Percentiles rank a stretch among this genome's conserved stretches.
Conservation (phyloP, 2,329 filamentous ascomycete species). For the Aspergillus aculeatus region DNA sequence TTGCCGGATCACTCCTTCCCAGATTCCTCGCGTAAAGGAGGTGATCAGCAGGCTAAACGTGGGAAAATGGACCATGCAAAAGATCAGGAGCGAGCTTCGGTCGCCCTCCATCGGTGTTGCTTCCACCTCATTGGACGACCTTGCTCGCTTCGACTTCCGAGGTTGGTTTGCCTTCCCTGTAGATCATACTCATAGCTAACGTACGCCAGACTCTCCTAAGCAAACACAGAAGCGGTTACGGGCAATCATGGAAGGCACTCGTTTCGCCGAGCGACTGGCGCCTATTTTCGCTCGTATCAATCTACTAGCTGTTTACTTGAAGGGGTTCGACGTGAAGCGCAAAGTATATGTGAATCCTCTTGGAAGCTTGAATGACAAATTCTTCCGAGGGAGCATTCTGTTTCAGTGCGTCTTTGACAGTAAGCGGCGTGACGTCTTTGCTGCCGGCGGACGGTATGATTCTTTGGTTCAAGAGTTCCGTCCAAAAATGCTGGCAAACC, state of each 20-base stretch:
- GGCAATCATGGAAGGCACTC: constrained; percentile 54
- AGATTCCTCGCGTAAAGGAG: constrained; percentile 73
- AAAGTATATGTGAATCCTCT: constrained; percentile 84
- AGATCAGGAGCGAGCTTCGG: constrained; percentile 77
- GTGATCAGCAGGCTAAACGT: constrained; percentile 85
- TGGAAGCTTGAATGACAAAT: constrained; percentile 85
- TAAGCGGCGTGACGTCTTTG: constrained; percentile 75
- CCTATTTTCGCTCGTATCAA: constrained; percentile 73
- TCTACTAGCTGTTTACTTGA: constrained; percentile 73
- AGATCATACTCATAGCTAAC: constrained; percentile 52
- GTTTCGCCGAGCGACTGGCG: constrained; percentile 52
- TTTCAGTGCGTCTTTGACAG: constrained; percentile 93
- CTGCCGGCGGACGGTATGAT: constrained; percentile 92
- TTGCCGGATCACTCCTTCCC: constrained; percentile 71
- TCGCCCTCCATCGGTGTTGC: constrained; percentile 79
- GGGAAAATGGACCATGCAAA: constrained; percentile 75
- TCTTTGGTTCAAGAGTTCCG: constrained; percentile 80
- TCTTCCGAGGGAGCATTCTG: constrained; percentile 80
- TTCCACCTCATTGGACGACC: constrained; percentile 84
- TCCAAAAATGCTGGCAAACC: constrained; percentile 63
- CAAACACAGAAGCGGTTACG: constrained; percentile 67
- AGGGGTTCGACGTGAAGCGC: constrained; percentile 69
- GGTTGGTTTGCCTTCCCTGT: constrained; percentile 51
- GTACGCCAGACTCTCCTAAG: constrained; percentile 65
- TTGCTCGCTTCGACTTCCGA: constrained; percentile 88